Evolutionary conservation across 2,329 filamentous ascomycete genomes (phyloP), one percentile per base, ranked within the genome.

Genomic region (Domatiomyces globalis): DNA sequence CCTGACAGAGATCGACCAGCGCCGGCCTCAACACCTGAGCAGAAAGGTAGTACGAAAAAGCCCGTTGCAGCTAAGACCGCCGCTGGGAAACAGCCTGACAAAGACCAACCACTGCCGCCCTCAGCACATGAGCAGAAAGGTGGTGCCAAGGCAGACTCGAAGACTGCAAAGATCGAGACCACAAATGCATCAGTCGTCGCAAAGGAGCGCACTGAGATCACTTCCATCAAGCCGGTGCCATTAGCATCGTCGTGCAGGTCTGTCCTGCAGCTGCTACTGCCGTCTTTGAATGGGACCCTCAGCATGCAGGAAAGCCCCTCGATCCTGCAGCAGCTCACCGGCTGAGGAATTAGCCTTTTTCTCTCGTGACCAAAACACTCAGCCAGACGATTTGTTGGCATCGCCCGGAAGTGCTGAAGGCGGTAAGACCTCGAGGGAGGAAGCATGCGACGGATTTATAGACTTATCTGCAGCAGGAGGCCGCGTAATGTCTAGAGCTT

Each of bases 241-340:
- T 63, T 62, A 49, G 62, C 61, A 36, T 49, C 57, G 22, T 54
- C 70, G 7, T 10, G 33, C 33, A 39, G 15, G 33, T 15, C 33
- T 39, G 33, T 7, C 12, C 33, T 70, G 9, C 76, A 75, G 53
- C 67, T 75, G 52, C 62, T 76, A 4, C 63, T 76, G 25, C 74
- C 74, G 6, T 62, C 62, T 15, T 71, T 77, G 46, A 66, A 67
- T 53, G 67, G 69, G 19, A 76, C 71, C 6, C 74, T 74, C 54
- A 61, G 63, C 29, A 51, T 66, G 47, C 63, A 71, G 58, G 66
- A 69, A 54, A 64, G 64, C 8, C 81, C 84, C 1, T 84, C 84
- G 4, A 77, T 88, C 15, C 63, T 87, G n/a, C 78, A 82, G 55
- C 69, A 69, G 27, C 62, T 75, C 45, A 65, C 67, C 15, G 12